phyloP scores from a whole-genome alignment of 192 early-diverging fungal genomes.

The Backusella australiensis region DNA sequence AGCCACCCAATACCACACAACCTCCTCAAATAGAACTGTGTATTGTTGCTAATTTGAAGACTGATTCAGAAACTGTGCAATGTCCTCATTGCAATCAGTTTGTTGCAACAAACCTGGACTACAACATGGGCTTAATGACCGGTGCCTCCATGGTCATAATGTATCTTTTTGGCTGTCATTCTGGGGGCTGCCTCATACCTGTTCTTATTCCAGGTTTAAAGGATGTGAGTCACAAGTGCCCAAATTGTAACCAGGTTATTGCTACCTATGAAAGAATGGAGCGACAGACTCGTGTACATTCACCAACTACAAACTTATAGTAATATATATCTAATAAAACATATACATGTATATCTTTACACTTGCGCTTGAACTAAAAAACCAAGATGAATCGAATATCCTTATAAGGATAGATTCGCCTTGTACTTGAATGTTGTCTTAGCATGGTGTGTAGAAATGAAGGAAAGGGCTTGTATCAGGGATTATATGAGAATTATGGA shows the following conservation, averaged over 20 bases:
- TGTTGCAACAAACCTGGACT: neutral
- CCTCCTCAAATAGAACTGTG: neutral
- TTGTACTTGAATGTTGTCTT: too few species aligned
- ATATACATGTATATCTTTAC: neutral
- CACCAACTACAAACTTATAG: neutral
- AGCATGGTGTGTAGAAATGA: too few species aligned
- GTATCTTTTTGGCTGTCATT: neutral
- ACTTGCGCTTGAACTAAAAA: too few species aligned
- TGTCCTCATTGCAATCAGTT: neutral
- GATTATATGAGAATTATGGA: too few species aligned
- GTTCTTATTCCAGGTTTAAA: neutral
- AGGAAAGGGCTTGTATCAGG: too few species aligned
- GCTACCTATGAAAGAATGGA: neutral
- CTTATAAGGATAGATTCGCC: neutral
- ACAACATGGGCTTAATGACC: neutral
- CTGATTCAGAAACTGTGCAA: neutral
- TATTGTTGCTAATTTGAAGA: neutral
- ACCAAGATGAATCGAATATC: neutral
- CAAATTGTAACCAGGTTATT: neutral
- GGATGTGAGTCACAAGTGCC: neutral
- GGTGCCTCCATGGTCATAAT: neutral
- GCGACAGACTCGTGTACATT: neutral
- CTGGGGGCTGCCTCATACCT: neutral
- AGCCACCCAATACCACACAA: neutral
- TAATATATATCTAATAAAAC: neutral